Evolutionary conservation across 2,329 filamentous ascomycete genomes (phyloP), one percentile per base, ranked within the genome.

Genomic region (Curvularia hawaiiensis): DNA sequence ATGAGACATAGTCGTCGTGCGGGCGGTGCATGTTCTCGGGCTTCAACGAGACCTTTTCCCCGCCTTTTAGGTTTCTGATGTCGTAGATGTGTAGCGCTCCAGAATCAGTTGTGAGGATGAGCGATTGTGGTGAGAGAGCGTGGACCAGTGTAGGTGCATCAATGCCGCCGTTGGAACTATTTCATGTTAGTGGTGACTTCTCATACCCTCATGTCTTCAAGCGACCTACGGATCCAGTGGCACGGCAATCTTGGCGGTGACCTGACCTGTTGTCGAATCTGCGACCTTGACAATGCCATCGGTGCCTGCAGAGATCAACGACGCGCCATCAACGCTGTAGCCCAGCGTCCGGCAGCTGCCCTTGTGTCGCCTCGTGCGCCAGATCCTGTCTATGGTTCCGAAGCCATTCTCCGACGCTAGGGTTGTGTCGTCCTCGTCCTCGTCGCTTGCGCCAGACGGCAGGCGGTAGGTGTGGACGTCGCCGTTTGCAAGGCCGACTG

Each of bases 1-100:
- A 93, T 31, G 93, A 95, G 53, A 99, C 86, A 76, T 97, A 97
- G 79, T 98, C 94, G 67, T 90, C 88, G 78, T 99, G 95, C 0
- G 94, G 94, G 61, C 88, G 88, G 73, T 94, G 89, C 10, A 91
- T 92, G 71, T 93, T 90, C 22, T 88, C 84, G 1, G 72, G 92
- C 62, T 85, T 88, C 11, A 84, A 78, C 0, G 82, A 78, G 0
- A 72, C 62, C 10, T 73, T 71, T 77, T 82, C 58, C 73, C 78
- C 59, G 22, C 51, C 56, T 28, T 55, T 58, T 72, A 79, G 56
- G 74, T 79, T 50, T 86, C 92, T 89, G 6, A 97, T 79, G 75
- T 98, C 95, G 77, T 92, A 90, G 60, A 97, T 85, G 77, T 98
- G 92, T 10, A 99, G 80, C 24, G 90, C 90, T 52, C 92, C 91